A percentile compares a stretch with the other conserved stretches of the same genome.
phyloP scores from a whole-genome alignment of 2,329 filamentous ascomycete genomes.

The Hymenoscyphus linearis region DNA sequence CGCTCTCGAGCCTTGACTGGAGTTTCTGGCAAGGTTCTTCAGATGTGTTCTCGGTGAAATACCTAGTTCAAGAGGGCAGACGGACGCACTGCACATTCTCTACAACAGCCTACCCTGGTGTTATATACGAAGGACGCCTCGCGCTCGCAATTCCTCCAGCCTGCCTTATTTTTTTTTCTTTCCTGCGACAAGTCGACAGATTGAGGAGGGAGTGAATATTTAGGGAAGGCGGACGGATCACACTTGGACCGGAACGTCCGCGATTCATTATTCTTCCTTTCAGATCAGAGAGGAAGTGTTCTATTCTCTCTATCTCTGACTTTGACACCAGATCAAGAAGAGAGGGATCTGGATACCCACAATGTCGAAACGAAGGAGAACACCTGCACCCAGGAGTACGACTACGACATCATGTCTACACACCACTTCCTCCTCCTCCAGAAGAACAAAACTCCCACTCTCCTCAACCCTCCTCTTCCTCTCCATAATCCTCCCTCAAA shows the following conservation, averaged over 20 bases:
- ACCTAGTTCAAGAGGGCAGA: background rate
- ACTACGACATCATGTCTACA: no score
- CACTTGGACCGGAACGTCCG: background rate
- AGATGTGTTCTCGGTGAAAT: background rate
- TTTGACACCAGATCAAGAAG: no score
- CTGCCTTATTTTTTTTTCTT: background rate
- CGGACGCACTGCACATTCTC: no score
- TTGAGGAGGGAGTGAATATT: background rate
- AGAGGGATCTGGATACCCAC: no score
- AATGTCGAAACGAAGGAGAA: constrained; percentile 12
- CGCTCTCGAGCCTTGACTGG: background rate
- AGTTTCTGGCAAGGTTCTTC: background rate
- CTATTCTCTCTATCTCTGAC: no score
- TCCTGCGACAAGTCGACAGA: no score
- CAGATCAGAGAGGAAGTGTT: no score
- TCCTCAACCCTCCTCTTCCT: constrained; percentile 23
- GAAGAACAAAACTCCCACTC: no score
- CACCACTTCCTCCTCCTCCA: no score
- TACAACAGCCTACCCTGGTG: no score
- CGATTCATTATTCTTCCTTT: background rate
- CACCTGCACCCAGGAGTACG: no score
- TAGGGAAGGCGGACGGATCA: background rate
- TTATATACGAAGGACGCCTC: background rate
- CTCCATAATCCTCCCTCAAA: constrained; percentile 20
- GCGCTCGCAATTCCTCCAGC: background rate